Conservation (phyloP, 371 early-diverging fungal genomes). For the Lichtheimia ornata region DNA sequence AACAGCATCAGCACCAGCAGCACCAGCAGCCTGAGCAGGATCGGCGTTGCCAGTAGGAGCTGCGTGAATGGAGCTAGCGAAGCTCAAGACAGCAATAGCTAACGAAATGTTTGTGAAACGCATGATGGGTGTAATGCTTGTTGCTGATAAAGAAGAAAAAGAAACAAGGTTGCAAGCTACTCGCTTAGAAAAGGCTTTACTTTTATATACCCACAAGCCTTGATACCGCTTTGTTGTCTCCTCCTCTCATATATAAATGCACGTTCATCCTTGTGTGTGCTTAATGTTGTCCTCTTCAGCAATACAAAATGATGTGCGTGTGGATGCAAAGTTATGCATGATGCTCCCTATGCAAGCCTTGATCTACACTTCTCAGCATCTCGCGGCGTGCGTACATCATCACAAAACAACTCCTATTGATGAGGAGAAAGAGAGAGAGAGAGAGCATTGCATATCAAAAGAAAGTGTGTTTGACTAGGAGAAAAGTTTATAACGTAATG, state of each 20-base stretch:
- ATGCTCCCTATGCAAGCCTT: no score
- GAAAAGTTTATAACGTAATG: no score
- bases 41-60: conserved; percentile 3
- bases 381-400: no score
- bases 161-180: neutral
- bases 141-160: no score
- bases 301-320: neutral
- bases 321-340: no score
- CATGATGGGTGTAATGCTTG: neutral
- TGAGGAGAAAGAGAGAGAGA: no score
- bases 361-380: no score
- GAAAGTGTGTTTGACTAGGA: no score
- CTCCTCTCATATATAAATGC: neutral
- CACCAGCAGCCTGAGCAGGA: neutral
- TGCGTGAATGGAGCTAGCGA: conserved; percentile 11
- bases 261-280: neutral
- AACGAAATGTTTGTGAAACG: conserved; percentile 15
- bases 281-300: neutral
- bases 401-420: no score
- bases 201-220: neutral
- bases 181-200: neutral
- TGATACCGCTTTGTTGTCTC: neutral
- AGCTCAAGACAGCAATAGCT: conserved; percentile 12
- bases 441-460: no score
- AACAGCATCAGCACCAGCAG: no score